phyloP scores from a whole-genome alignment of 805 yeast species.

The Jamesozyma piceae region DNA sequence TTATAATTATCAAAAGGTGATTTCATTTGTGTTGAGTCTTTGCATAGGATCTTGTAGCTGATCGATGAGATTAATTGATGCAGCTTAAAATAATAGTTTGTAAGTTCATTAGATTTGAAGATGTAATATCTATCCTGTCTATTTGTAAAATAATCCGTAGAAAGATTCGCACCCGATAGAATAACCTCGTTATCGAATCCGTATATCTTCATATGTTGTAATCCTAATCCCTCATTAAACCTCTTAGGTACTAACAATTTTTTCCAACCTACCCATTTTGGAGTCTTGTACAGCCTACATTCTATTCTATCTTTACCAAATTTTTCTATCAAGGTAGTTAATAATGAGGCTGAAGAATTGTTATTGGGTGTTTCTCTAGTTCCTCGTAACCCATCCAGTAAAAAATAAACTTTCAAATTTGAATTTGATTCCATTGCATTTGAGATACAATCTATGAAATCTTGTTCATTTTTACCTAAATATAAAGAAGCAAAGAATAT shows the following conservation, averaged over 20 bases:
- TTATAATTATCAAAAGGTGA: slow-evolving; percentile 40
- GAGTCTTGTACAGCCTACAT: slow-evolving; percentile 81
- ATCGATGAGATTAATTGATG: slow-evolving; percentile 59
- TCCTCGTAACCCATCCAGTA: slow-evolving; percentile 84
- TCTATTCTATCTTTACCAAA: slow-evolving; percentile 62
- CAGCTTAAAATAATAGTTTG: slow-evolving; percentile 67
- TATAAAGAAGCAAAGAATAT: slow-evolving; percentile 80
- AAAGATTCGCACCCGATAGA: slow-evolving; percentile 83
- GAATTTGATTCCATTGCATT: slow-evolving; percentile 52
- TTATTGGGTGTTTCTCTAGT: slow-evolving; percentile 82
- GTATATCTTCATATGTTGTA: slow-evolving; percentile 95
- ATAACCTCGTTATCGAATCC: slow-evolving; percentile 89
- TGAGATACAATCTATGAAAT: slow-evolving; percentile 54
- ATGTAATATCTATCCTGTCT: slow-evolving; percentile 88
- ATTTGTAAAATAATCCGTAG: slow-evolving; percentile 85
- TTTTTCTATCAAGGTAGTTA: slow-evolving; percentile 55
- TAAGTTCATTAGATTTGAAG: slow-evolving; percentile 45
- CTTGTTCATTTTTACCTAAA: slow-evolving; percentile 74
- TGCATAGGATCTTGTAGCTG: slow-evolving; percentile 49
- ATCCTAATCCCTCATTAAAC: slow-evolving; percentile 81
- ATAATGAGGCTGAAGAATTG: slow-evolving; percentile 60
- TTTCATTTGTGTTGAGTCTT: slow-evolving; percentile 19
- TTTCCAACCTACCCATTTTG: slow-evolving; percentile 62
- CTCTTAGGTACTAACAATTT: slow-evolving; percentile 66
- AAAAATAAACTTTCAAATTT: slow-evolving; percentile 55